phyloP scores from a whole-genome alignment of 1,139 yeast genomes.

The Yarrowia galli region DNA sequence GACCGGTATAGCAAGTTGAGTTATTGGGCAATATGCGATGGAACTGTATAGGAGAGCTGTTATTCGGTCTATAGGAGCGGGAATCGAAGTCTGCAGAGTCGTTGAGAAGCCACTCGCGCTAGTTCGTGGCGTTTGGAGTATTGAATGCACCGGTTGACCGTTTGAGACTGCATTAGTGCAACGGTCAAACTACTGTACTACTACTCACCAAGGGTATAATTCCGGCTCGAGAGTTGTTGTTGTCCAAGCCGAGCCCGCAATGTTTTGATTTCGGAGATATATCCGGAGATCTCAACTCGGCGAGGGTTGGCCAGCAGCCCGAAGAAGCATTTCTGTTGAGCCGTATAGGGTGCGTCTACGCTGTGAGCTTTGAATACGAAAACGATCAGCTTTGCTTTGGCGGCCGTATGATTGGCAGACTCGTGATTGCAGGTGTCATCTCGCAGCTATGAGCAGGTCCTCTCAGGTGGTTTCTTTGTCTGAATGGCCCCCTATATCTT shows the following conservation, averaged over 20 bases:
- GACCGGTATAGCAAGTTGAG: slow-evolving; percentile 1
- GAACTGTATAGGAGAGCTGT: too few relatives aligned
- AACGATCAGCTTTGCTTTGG: too few relatives aligned
- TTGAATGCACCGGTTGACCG: not conserved
- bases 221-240: not conserved
- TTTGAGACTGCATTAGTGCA: not conserved
- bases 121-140: too few relatives aligned
- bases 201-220: not conserved
- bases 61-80: too few relatives aligned
- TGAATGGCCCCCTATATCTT: too few relatives aligned
- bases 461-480: too few relatives aligned
- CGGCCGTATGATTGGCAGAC: too few relatives aligned
- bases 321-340: not conserved
- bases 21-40: not conserved
- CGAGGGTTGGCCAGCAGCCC: not conserved
- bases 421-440: too few relatives aligned
- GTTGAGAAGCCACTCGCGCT: too few relatives aligned
- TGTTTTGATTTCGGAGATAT: slow-evolving; percentile 5
- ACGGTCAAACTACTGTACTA: not conserved
- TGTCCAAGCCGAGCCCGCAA: not conserved
- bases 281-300: slow-evolving; percentile 1
- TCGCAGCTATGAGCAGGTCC: too few relatives aligned
- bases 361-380: too few relatives aligned
- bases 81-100: too few relatives aligned
- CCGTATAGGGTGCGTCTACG: not conserved